Evolutionary conservation across 176 grass and related monocot species (phyloP), one percentile per base, ranked within the genome.

Genomic region (Phyllostachys edulis): DNA sequence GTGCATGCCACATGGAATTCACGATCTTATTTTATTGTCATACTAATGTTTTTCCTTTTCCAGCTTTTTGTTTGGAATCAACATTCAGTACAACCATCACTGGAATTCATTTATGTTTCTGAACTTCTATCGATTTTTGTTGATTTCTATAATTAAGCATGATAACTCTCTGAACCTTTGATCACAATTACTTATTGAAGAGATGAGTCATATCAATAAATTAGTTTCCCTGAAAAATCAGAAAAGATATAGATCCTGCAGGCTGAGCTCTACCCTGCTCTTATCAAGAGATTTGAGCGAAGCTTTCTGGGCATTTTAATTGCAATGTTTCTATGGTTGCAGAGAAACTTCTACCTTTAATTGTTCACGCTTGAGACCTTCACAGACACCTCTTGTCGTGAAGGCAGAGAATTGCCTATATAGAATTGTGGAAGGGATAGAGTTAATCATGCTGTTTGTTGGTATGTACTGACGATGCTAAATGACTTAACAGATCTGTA

Each of bases 11-110:
- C 26, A 37, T 86, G 70, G 49, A 78, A 23, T 70, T 56, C 38
- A 7, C 13, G 1, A 2, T 73, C 4, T 18, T 66, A 18, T 20
- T 86, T 74, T 62, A 38, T 52, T 38, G 14, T 24, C 17, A 63
- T 78, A 57, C 54, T 79, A 61, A 32, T 77, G 16, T 38, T 52
- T 79, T 39, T 51, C 29, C 10, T 80, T 67, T 44, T 1, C 59
- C 90, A 96, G 93, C 90, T 99, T 69, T 96, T 94, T 86, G 91
- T 99, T 47, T 99, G 97, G 97, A 99, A 99, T 84, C 89, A 88
- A 87, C 93, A 99, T 89, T 99, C 97, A 69, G 59, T 71, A 51
- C 83, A 96, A 46, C 97, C 93, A 26, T 86, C 96, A 56, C 60
- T 96, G 14, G 96, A 94, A 81, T 99, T 79, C 49, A 0, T 68